Percentiles rank a stretch among this genome's conserved stretches.
These are phyloP conservation scores for Limonium bicolor DNA, from an alignment of 148 eudicot species.

Conservation along the genomic window DNA sequence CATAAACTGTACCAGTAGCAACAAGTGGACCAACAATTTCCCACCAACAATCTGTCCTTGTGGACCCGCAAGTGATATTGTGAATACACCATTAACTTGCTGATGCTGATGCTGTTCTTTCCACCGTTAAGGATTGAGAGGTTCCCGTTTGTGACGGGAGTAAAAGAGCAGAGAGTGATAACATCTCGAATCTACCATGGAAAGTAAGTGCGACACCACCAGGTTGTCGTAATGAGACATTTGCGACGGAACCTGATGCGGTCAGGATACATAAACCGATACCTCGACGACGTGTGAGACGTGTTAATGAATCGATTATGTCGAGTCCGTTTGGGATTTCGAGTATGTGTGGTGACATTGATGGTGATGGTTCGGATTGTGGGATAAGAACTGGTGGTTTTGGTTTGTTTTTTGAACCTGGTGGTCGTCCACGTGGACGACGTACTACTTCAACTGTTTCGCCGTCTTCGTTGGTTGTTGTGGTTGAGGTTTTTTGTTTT, in stretches of 20 bases:
- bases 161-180: conserved; percentile 21
- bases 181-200: conserved; percentile 31
- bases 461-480: conserved; percentile 25
- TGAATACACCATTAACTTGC: conserved; percentile 19
- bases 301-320: conserved; percentile 21
- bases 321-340: conserved; percentile 36
- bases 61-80: conserved; percentile 54
- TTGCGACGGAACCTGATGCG: conserved; percentile 38
- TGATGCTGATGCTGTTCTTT: too few species aligned
- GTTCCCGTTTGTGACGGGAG: background rate
- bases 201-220: conserved; percentile 33
- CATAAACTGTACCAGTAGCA: conserved; percentile 33
- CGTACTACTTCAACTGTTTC: conserved; percentile 38
- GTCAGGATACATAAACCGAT: conserved; percentile 34
- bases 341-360: conserved; percentile 50
- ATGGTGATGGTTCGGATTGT: conserved; percentile 31
- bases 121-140: too few species aligned
- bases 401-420: conserved; percentile 74
- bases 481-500: conserved; percentile 5
- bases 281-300: conserved; percentile 34
- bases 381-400: conserved; percentile 43
- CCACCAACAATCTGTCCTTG: conserved; percentile 79
- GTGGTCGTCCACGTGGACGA: conserved; percentile 81
- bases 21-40: conserved; percentile 35
- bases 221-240: conserved; percentile 40